Base-by-base conservation (phyloP, 148 eudicot species). In the Limonium bicolor region DNA sequence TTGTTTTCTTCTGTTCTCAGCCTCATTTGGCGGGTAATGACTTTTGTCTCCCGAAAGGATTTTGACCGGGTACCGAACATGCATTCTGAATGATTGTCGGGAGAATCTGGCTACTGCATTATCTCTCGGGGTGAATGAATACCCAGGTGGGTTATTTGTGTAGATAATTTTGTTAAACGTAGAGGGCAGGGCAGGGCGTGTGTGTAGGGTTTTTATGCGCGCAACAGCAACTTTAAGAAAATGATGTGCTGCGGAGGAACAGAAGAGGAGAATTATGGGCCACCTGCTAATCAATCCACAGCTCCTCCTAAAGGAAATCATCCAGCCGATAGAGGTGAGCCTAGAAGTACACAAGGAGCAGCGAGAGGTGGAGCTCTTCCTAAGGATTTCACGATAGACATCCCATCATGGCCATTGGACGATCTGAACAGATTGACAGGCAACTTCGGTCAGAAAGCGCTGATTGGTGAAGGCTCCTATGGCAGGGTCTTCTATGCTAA, bases 381-480 rank as follows among this genome's bases (percentile, higher is more conserved):
- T n/a, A n/a, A n/a, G 48, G 68, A 62, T 11, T 61, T 83, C 46
- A 84, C 84, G 1, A 79, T 79, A 50, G 94, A 83, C 47, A 55
- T 57, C 16, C 94, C 94, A 22, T 60, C 81, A 38, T 17, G 76
- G 47, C 3, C 88, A 23, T 29, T 83, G 52, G 68, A 60, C 35
- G 84, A 79, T 61, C 54, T 83, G 32, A 78, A 63, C 45, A 75
- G 34, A 56, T 20, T 50, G 21, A 82, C 94, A 0, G 47, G 60
- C 29, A 78, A 78, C 60, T 83, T 83, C 47, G 75, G 78, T 26
- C 35, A 65, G 40, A 76, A 78, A 47, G 52, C 80, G 17, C 52
- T 83, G 61, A 52, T 83, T 15, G 94, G 94, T 36, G 94, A 83
- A 55, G 94, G 94, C 36, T 84, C 99, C 7, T 86, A 82, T 54